These are phyloP conservation scores for Cystobasidium sp. DNA, from an alignment of 1,284 basidiomycete species.

Conservation along the genomic window DNA sequence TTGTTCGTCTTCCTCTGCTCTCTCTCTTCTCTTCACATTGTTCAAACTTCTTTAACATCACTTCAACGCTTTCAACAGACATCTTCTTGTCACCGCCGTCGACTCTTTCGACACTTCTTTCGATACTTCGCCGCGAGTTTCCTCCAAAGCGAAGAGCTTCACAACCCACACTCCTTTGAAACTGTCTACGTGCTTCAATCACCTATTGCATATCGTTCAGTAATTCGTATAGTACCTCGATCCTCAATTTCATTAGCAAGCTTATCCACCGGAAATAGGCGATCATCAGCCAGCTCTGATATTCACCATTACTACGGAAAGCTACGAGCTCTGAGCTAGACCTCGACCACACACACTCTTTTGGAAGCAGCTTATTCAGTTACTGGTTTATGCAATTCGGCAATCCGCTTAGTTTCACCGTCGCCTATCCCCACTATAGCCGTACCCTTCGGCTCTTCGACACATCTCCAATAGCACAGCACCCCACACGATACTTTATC, in stretches of 20 bases:
- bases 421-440: constrained; percentile 22
- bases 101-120: constrained; percentile 21
- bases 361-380: constrained; percentile 9
- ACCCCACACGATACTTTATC: too few species aligned
- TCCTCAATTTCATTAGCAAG: not conserved
- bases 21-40: not conserved
- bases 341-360: constrained; percentile 5
- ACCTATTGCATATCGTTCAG: not conserved
- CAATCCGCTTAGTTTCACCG: not conserved
- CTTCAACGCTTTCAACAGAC: not conserved
- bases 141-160: not conserved
- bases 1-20: not conserved
- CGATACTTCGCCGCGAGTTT: not conserved
- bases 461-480: too few species aligned
- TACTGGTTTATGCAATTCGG: not conserved
- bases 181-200: not conserved
- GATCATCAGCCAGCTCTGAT: not conserved
- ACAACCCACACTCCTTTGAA: constrained; percentile 16
- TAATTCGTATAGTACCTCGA: not conserved
- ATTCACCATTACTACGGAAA: not conserved
- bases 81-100: constrained; percentile 19
- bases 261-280: not conserved
- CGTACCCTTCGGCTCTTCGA: constrained; percentile 34
- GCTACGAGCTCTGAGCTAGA: constrained; percentile 5
- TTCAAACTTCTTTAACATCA: not conserved